Percentiles rank a stretch among this genome's conserved stretches.
These are phyloP conservation scores for Pleurotus eryngii DNA, from an alignment of 768 basidiomycete genomes.

Conservation along the genomic window DNA sequence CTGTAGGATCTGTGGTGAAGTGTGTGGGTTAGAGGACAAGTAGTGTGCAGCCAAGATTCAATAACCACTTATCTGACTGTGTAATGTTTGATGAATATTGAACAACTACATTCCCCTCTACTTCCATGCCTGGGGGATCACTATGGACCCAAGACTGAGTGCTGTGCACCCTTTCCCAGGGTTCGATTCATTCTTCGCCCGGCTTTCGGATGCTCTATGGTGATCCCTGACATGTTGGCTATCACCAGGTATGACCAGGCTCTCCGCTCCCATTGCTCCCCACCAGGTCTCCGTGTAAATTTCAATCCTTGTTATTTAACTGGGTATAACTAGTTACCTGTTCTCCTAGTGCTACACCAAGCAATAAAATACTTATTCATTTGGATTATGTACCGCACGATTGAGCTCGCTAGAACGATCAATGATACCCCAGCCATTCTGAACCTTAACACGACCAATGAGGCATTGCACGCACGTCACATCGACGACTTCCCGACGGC, in stretches of 20 bases:
- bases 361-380: not conserved
- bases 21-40: not conserved
- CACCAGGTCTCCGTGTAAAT: too few relatives aligned
- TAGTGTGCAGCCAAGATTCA: not conserved
- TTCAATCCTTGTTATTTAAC: too few relatives aligned
- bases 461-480: conserved; percentile 22
- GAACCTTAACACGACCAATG: conserved; percentile 19
- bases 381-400: not conserved
- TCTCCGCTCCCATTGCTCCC: too few relatives aligned
- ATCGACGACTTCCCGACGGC: conserved; percentile 22
- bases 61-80: not conserved
- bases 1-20: not conserved
- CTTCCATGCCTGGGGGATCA: not conserved
- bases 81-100: not conserved
- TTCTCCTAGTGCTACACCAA: too few relatives aligned
- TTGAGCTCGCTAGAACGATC: conserved; percentile 14
- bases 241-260: too few relatives aligned
- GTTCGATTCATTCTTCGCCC: too few relatives aligned
- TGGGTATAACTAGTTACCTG: too few relatives aligned
- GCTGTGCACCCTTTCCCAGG: too few relatives aligned
- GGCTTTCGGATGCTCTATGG: too few relatives aligned
- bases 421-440: conserved; percentile 20
- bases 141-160: too few relatives aligned
- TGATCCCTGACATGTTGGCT: too few relatives aligned
- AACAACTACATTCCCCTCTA: not conserved